These are phyloP conservation scores for Angomonas deanei DNA, from an alignment of 208 protist species.

Conservation along the genomic window DNA sequence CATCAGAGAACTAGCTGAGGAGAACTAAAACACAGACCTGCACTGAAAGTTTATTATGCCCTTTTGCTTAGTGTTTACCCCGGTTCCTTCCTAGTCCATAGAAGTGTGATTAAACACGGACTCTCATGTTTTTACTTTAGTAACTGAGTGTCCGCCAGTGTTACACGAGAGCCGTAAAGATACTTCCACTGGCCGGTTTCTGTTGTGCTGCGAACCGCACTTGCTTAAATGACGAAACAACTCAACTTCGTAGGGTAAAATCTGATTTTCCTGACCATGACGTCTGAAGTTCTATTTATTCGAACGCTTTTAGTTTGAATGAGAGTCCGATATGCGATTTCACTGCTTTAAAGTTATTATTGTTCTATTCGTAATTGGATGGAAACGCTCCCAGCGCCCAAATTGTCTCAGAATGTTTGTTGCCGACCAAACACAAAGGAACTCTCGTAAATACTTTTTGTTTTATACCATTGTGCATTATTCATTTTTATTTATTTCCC, in stretches of 20 bases:
- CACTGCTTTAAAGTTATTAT: neutral
- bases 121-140: neutral
- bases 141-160: slow-evolving; percentile 4
- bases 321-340: neutral
- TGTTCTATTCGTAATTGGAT: neutral
- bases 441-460: neutral
- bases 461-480: neutral
- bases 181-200: no score
- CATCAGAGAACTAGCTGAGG: neutral
- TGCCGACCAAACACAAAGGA: no score
- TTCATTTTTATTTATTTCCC: neutral
- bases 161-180: slow-evolving; percentile 6
- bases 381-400: no score
- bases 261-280: slow-evolving; percentile 26
- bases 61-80: neutral
- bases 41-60: neutral
- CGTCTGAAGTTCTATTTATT: slow-evolving; percentile 7
- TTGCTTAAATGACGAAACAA: slow-evolving; percentile 8
- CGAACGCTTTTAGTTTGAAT: neutral
- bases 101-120: slow-evolving; percentile 10
- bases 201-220: no score
- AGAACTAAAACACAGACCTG: neutral
- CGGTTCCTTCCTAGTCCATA: neutral
- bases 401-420: no score
- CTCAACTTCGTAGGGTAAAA: slow-evolving; percentile 54